Evolutionary conservation across 257 asterid species (phyloP).

Genomic region (Scutellaria galericulata): DNA sequence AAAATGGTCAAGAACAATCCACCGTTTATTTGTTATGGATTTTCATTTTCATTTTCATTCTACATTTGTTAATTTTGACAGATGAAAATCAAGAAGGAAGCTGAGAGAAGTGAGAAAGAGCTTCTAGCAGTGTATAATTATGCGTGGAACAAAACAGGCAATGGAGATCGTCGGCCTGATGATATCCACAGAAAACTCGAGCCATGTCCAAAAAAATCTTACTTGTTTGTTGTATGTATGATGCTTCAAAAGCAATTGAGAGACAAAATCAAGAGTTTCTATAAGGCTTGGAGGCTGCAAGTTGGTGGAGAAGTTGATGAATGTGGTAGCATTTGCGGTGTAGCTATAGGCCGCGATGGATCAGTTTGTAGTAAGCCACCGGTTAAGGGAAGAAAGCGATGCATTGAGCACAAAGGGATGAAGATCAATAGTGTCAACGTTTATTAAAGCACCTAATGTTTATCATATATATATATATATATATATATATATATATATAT

Average conservation of each 20-base stretch:
- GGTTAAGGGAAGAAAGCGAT: constrained; percentile 53
- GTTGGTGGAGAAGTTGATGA: no score
- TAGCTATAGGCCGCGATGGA: constrained; percentile 28
- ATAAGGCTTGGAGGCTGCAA: no score
- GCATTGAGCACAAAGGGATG: constrained; percentile 62
- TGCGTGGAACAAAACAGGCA: constrained; percentile 71
- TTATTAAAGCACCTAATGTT: neutral
- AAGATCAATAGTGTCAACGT: constrained; percentile 45
- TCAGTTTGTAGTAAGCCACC: constrained; percentile 50
- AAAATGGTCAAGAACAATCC: no score
- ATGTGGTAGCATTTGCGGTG: no score
- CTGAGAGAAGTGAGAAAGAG: constrained; percentile 56
- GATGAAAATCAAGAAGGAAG: constrained; percentile 57
- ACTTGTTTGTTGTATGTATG: no score
- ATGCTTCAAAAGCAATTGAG: no score
- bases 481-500: no score
- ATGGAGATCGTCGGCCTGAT: constrained; percentile 57
- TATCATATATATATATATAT: no score
- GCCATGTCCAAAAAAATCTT: no score
- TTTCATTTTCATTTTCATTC: no score
- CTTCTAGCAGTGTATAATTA: constrained; percentile 58
- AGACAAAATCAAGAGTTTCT: constrained; percentile 37
- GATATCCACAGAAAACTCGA: constrained; percentile 46
- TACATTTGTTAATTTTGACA: neutral
- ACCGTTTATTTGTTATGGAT: no score